Evolutionary conservation across 148 eudicot species (phyloP), one percentile per base, ranked within the genome.

Genomic region (Oxyria digyna): DNA sequence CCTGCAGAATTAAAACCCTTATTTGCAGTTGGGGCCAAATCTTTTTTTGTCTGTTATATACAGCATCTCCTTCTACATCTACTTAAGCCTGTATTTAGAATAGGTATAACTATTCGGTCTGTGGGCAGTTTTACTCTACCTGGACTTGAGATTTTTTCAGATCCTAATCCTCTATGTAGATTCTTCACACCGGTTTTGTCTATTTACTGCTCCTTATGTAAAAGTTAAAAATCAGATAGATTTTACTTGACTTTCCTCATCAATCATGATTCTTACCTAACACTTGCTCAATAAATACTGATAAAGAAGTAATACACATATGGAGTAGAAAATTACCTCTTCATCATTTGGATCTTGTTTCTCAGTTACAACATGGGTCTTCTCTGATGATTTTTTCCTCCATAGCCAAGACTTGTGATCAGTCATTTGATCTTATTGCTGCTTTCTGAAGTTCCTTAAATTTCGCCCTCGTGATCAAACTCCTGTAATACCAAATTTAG

Each of bases 341-440:
- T 85, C 82, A 70, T 82, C 85, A 67, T 73, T 68, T 71, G 62
- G 40, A 33, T 82, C 84, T 42, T 63, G 71, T 80, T 73, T 87
- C 66, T 89, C 85, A 38, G 87, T 72, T 35, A 75, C 76, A 50
- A 72, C 70, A 24, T 69, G 62, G 63, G 76, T 75, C 79, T 87
- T 87, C 69, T 82, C 93, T 2, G 86, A 74, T 27, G 93, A 55
- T 69, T 78, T 89, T 81, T 82, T 89, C 86, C 87, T 89, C 97
- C 97, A 89, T 1, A 73, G 77, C 96, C 93, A 87, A 55, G 91
- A 55, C 73, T 89, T 91, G 69, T 80, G 77, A 73, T 91, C 97
- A 75, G 81, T 84, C 77, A 69, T 84, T 59, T 59, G 20, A 12
- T 12, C 7, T 21, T 52, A 8, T 52, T 52, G 62, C 29, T 52